Conservation (phyloP, 768 basidiomycete genomes). For the Suillus bovinus region DNA sequence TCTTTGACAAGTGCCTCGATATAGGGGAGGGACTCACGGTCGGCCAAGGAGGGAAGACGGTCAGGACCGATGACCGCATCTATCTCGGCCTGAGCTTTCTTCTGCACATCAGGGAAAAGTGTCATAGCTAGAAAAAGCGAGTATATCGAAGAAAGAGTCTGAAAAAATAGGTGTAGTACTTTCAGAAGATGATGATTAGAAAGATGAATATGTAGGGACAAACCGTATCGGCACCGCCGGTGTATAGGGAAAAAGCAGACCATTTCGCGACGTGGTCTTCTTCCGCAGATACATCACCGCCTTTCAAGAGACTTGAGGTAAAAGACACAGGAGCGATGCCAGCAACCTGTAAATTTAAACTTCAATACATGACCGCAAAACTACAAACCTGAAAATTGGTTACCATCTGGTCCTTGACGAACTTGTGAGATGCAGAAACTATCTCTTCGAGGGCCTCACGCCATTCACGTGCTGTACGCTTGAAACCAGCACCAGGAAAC, state of each 20-base stretch:
- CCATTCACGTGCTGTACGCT: neutral
- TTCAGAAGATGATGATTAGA: neutral
- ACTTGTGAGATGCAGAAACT: neutral
- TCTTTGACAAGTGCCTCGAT: neutral
- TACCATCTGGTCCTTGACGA: neutral
- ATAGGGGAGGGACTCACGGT: neutral
- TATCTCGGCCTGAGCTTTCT: slow-evolving; percentile 1
- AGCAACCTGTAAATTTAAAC: neutral
- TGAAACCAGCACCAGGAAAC: neutral
- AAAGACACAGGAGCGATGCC: neutral
- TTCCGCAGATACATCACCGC: neutral
- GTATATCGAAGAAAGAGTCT: neutral
- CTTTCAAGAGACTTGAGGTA: neutral
- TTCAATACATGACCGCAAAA: neutral
- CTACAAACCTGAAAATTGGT: neutral
- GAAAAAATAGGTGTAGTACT: neutral
- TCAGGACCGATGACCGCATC: neutral
- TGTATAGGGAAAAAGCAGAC: neutral
- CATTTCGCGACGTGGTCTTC: neutral
- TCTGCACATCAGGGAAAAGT: neutral
- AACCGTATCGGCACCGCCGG: neutral
- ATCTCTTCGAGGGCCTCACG: neutral
- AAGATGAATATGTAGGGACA: no score
- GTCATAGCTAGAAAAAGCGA: neutral
- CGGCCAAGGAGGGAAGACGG: neutral